Percentiles rank a stretch among this genome's conserved stretches.
Evolutionary conservation across 306 rosid genomes (phyloP).

Genomic region (Cicer chorassanicum): DNA sequence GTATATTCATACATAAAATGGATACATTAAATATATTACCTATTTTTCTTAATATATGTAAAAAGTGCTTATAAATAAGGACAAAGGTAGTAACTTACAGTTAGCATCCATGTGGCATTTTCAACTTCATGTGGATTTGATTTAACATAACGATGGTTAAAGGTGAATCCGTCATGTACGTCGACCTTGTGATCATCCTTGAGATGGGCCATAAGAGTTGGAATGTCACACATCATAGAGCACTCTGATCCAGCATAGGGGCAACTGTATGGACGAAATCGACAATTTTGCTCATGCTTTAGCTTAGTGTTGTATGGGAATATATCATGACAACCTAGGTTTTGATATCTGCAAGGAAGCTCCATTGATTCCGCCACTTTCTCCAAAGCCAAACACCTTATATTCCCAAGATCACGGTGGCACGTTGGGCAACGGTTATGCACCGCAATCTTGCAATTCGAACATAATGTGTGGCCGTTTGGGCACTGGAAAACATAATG

Average conservation of each 20-base stretch:
- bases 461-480: constrained; percentile 94
- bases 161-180: constrained; percentile 90
- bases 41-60: too few species aligned
- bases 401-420: constrained; percentile 75
- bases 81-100: constrained; percentile 55
- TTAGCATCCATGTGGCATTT: constrained; percentile 97
- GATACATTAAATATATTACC: too few species aligned
- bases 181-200: constrained; percentile 91
- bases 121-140: constrained; percentile 91
- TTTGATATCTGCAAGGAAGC: constrained; percentile 83
- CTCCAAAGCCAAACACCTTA: constrained; percentile 96
- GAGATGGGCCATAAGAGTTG: constrained; percentile 77
- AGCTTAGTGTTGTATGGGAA: constrained; percentile 79
- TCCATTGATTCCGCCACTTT: constrained; percentile 85
- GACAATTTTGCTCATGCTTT: constrained; percentile 84
- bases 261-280: constrained; percentile 81
- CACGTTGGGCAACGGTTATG: constrained; percentile 87
- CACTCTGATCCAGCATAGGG: constrained; percentile 98
- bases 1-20: too few species aligned
- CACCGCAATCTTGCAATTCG: constrained; percentile 74
- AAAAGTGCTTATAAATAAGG: too few species aligned
- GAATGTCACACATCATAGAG: constrained; percentile 80
- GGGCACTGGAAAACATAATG: constrained; percentile 72
- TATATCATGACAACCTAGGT: constrained; percentile 78
- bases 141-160: constrained; percentile 90